These are phyloP conservation scores for Solanum hybrid DNA, from an alignment of 305 asterid species.

Conservation along the genomic window DNA sequence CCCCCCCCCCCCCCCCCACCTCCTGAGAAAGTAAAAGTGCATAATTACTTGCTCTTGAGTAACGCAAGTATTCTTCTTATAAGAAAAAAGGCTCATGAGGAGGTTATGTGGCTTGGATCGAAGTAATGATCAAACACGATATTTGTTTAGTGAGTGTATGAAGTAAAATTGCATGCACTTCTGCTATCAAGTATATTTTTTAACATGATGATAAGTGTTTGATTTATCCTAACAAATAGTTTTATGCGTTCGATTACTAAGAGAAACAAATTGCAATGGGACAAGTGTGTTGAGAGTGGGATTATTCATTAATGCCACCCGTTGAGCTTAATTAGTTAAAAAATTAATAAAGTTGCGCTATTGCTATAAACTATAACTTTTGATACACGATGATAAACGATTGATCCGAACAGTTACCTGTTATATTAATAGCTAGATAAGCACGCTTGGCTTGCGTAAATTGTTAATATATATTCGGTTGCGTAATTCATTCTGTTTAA, in stretches of 20 bases:
- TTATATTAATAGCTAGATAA: background rate
- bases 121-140: background rate
- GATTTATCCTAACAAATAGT: background rate
- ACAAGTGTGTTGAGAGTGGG: background rate
- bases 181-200: background rate
- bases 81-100: background rate
- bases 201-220: background rate
- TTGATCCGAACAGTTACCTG: background rate
- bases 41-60: background rate
- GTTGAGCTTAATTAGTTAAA: background rate
- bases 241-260: background rate
- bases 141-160: background rate
- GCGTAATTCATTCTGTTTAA: background rate
- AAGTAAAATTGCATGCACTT: background rate
- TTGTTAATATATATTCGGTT: background rate
- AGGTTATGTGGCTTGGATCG: background rate
- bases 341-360: background rate
- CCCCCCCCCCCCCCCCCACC: too few species aligned
- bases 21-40: background rate
- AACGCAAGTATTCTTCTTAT: background rate
- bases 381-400: background rate
- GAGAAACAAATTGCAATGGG: background rate
- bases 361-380: background rate
- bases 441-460: background rate
- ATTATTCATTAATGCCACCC: background rate